Evolutionary conservation across 306 rosid genomes (phyloP).

Genomic region (Oxytropis ochrocephala): DNA sequence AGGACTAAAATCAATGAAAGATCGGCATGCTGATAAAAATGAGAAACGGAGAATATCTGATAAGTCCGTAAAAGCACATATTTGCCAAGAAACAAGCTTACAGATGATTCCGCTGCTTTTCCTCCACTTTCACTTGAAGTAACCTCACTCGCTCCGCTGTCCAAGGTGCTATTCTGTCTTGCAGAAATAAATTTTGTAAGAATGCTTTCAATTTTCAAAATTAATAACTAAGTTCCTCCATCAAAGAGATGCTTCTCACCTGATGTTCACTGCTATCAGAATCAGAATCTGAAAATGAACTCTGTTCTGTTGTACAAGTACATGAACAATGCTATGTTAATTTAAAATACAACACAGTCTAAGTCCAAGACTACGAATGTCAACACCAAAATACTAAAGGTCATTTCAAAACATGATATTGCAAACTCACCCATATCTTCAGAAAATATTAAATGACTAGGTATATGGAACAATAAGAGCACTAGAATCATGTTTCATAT

Average conservation of each 20-base stretch:
- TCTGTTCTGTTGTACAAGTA: conserved; percentile 47
- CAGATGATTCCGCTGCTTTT: conserved; percentile 49
- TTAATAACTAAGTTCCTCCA: conserved; percentile 14
- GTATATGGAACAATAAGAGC: conserved; percentile 4
- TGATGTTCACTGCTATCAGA: conserved; percentile 42
- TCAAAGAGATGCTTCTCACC: conserved; percentile 45
- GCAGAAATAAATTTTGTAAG: conserved; percentile 30
- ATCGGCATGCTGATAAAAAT: conserved; percentile 22
- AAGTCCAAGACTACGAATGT: conserved; percentile 2
- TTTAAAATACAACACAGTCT: neutral
- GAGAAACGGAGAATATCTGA: conserved; percentile 12
- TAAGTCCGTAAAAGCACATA: conserved; percentile 5
- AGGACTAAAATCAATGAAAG: conserved; percentile 38
- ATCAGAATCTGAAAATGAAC: conserved; percentile 44
- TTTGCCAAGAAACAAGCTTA: conserved; percentile 30
- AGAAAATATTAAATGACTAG: conserved; percentile 2
- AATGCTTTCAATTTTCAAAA: conserved; percentile 17
- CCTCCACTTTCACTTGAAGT: conserved; percentile 44
- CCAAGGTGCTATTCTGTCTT: conserved; percentile 56
- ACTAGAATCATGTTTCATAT: conserved; percentile 14
- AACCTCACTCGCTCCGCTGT: conserved; percentile 30
- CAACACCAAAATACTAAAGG: neutral
- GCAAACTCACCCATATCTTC: conserved; percentile 5
- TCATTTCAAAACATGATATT: conserved; percentile 13
- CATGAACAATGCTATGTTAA: conserved; percentile 20